phyloP scores from a whole-genome alignment of 2,329 filamentous ascomycete genomes.

The Cadophora malorum region DNA sequence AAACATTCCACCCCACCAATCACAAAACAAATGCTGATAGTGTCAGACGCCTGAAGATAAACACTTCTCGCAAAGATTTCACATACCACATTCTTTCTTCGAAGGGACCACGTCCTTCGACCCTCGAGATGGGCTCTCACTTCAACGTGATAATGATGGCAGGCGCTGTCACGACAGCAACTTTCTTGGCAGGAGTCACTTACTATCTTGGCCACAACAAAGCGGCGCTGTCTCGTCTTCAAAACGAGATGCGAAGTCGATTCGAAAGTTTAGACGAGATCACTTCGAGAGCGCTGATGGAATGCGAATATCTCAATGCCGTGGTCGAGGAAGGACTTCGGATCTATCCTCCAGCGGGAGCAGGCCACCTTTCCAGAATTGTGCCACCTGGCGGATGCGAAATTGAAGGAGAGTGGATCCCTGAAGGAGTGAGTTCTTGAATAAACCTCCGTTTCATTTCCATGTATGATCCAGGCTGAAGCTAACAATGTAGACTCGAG shows the following conservation, averaged over 20 bases:
- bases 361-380: slow-evolving; percentile 31
- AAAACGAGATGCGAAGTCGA: slow-evolving; percentile 26
- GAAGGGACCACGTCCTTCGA: slow-evolving; percentile 30
- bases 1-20: background rate
- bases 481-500: slow-evolving; percentile 31
- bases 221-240: slow-evolving; percentile 23
- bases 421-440: slow-evolving; percentile 33
- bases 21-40: background rate
- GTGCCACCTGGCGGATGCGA: slow-evolving; percentile 33
- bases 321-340: slow-evolving; percentile 33
- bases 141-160: slow-evolving; percentile 38
- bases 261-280: slow-evolving; percentile 28
- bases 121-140: slow-evolving; percentile 34
- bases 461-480: background rate
- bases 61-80: slow-evolving; percentile 33
- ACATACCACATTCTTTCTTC: slow-evolving; percentile 32
- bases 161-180: slow-evolving; percentile 34
- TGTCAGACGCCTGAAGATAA: slow-evolving; percentile 25
- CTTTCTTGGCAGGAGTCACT: slow-evolving; percentile 32
- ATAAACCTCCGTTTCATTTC: too few relatives aligned
- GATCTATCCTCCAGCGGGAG: slow-evolving; percentile 34
- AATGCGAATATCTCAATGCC: slow-evolving; percentile 30
- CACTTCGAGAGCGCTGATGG: slow-evolving; percentile 25
- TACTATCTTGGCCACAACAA: slow-evolving; percentile 32
- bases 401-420: slow-evolving; percentile 36